Evolutionary conservation across 2,329 filamentous ascomycete genomes (phyloP), one percentile per base, ranked within the genome.

Genomic region (Fusarium sulawesiense): DNA sequence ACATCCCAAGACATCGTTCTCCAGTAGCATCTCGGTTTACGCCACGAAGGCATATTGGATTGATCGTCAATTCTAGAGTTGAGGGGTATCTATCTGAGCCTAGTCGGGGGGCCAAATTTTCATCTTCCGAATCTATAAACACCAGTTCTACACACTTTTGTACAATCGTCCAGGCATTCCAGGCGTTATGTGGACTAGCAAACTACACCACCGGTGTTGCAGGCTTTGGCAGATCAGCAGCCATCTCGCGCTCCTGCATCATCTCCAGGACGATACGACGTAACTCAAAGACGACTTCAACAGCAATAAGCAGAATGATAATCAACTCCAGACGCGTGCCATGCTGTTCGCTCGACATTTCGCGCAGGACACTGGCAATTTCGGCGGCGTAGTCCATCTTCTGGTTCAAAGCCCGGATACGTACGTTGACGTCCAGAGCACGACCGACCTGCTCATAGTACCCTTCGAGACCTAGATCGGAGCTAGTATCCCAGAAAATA

Each of bases 311-410:
- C 4, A 93, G 85, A 75, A 99, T 98, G 78, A 99, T 98, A 74
- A 97, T 97, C 92, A 93, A 95, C 82, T 98, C 96, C 13, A 99
- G 85, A 58, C 93, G 86, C 30, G 94, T 89, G 18, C 93, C 92
- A 77, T 98, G 94, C 78, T 93, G 93, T 83, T 98, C 94, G 77
- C 92, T 97, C 58, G 97, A 86, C 77, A 94, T 90, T 79, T 98
- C 93, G 61, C 96, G 86, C 66, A 98, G 82, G 18, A 98, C 94
- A 55, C 86, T 93, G 9, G 96, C 94, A 78, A 98, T 98, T 79
- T 98, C 95, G 76, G 96, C 93, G 2, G 95, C 96, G 78, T 99
- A 98, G 76, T 97, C 95, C 88, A 99, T 97, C 83, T 97, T 97
- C 82, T 97, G 93, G 79, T 99, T 99, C 73, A 98, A 82, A 20